These are phyloP conservation scores for Plectosphaerella plurivora DNA, from an alignment of 2,329 filamentous ascomycete species.

Conservation along the genomic window DNA sequence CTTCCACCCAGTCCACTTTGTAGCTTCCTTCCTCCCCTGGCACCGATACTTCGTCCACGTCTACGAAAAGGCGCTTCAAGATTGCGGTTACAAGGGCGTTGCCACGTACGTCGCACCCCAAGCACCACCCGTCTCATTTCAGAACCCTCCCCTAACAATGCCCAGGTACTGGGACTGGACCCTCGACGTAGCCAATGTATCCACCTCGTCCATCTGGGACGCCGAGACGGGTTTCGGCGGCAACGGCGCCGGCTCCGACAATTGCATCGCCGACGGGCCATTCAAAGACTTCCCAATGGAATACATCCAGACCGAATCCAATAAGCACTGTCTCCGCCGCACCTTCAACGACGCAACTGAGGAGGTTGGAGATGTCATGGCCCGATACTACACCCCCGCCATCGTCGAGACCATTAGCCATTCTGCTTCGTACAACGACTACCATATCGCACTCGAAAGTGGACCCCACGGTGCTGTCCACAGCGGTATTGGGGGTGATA, in stretches of 20 bases:
- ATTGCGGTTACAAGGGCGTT: conserved; percentile 17
- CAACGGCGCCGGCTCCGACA: conserved; percentile 13
- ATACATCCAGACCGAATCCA: conserved; percentile 8
- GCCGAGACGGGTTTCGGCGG: conserved; percentile 21
- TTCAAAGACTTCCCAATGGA: conserved; percentile 15
- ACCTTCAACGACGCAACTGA: conserved; percentile 13
- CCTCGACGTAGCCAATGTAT: conserved; percentile 19
- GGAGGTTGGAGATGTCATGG: conserved; percentile 1
- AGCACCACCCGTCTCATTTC: no score
- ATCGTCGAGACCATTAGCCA: conserved; percentile 1
- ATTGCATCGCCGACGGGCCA: conserved; percentile 15
- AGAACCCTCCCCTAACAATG: neutral
- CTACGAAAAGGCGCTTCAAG: conserved; percentile 20
- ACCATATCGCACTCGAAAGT: conserved; percentile 15
- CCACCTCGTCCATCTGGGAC: conserved; percentile 17
- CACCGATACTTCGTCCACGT: conserved; percentile 27
- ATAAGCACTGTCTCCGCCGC: conserved; percentile 20
- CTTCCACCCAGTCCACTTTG: conserved; percentile 19
- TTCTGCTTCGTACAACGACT: conserved; percentile 6
- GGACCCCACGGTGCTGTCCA: conserved; percentile 22
- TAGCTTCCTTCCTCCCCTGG: conserved; percentile 26
- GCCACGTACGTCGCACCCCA: neutral
- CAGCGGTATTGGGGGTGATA: conserved; percentile 18
- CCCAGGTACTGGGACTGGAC: conserved; percentile 29
- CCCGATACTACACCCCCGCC: conserved; percentile 9